phyloP scores from a whole-genome alignment of 2,329 filamentous ascomycete genomes.

The Diaporthe sp. region DNA sequence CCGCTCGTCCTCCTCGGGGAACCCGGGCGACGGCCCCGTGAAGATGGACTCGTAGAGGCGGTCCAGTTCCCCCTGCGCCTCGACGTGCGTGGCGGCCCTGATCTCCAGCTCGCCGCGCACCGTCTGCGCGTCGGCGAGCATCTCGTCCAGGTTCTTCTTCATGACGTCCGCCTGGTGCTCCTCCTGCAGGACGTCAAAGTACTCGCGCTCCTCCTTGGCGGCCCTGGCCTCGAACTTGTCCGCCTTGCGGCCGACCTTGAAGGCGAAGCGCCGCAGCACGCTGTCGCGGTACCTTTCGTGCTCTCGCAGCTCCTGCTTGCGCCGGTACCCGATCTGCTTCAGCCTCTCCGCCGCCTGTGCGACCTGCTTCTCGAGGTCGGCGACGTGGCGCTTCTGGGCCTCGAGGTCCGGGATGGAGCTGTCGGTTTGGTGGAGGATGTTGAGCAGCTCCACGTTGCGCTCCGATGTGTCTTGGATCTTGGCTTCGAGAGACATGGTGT shows the following conservation, averaged over 20 bases:
- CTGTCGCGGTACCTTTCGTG: conserved; percentile 68
- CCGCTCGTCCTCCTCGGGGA: conserved; percentile 66
- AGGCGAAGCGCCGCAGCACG: conserved; percentile 64
- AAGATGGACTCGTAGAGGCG: conserved; percentile 68
- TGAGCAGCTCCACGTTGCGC: conserved; percentile 60
- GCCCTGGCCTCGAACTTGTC: conserved; percentile 64
- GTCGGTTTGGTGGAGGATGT: conserved; percentile 62
- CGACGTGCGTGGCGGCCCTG: conserved; percentile 52
- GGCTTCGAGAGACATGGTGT: conserved; percentile 50
- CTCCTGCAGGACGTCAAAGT: conserved; percentile 65
- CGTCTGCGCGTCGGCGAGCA: conserved; percentile 57
- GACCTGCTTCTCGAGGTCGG: conserved; percentile 60
- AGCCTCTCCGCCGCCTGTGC: conserved; percentile 54
- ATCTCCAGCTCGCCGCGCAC: conserved; percentile 54
- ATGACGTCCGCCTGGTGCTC: conserved; percentile 61
- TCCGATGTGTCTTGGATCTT: conserved; percentile 57
- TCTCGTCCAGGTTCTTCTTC: conserved; percentile 55
- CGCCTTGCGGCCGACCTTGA: conserved; percentile 63
- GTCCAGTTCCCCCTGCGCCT: conserved; percentile 63
- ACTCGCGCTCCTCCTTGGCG: conserved; percentile 68
- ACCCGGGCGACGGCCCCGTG: conserved; percentile 64
- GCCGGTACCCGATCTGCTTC: conserved; percentile 54
- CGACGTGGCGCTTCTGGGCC: conserved; percentile 61
- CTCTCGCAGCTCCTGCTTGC: conserved; percentile 63
- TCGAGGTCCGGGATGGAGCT: conserved; percentile 61